Conservation (phyloP, 257 asterid species). For the Thymus mandschuricus region DNA sequence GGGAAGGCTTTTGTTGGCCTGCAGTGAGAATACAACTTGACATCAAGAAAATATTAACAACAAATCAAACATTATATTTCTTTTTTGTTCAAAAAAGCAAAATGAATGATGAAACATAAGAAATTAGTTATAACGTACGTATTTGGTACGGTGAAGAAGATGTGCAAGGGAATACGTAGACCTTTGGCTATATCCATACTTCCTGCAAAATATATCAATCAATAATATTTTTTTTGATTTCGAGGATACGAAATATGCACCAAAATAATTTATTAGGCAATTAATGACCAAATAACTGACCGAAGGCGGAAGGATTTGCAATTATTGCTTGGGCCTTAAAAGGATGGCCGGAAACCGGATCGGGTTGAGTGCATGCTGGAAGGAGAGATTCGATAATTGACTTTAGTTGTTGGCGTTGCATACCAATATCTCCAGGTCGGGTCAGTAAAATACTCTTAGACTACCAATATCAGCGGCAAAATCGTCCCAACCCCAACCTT, state of each 20-base stretch:
- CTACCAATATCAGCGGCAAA: too few relatives aligned
- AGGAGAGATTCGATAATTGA: conserved; percentile 84
- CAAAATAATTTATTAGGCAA: background rate
- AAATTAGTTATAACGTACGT: conserved; percentile 55
- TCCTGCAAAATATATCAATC: conserved; percentile 47
- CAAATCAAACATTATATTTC: background rate
- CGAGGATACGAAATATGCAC: background rate
- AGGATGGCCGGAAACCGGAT: conserved; percentile 64
- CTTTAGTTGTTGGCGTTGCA: conserved; percentile 72
- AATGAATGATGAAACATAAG: too few relatives aligned
- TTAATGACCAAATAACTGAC: conserved; percentile 42
- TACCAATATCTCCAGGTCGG: conserved; percentile 60
- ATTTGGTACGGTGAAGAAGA: conserved; percentile 98
- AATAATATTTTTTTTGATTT: too few relatives aligned
- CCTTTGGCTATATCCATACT: conserved; percentile 91
- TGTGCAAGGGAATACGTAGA: conserved; percentile 90
- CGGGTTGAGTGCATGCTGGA: conserved; percentile 95
- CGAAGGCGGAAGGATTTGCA: conserved; percentile 96
- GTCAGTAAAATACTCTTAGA: conserved; percentile 82
- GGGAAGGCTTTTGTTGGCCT: conserved; percentile 91
- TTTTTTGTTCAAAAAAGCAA: too few relatives aligned
- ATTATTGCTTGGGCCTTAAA: conserved; percentile 93
- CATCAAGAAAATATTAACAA: background rate
- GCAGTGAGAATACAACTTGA: conserved; percentile 21
- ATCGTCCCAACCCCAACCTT: too few relatives aligned